A percentile compares a stretch with the other conserved stretches of the same genome.
These are phyloP conservation scores for Phytophthora foliorum DNA, from an alignment of 352 stramenopile species.

Conservation along the genomic window DNA sequence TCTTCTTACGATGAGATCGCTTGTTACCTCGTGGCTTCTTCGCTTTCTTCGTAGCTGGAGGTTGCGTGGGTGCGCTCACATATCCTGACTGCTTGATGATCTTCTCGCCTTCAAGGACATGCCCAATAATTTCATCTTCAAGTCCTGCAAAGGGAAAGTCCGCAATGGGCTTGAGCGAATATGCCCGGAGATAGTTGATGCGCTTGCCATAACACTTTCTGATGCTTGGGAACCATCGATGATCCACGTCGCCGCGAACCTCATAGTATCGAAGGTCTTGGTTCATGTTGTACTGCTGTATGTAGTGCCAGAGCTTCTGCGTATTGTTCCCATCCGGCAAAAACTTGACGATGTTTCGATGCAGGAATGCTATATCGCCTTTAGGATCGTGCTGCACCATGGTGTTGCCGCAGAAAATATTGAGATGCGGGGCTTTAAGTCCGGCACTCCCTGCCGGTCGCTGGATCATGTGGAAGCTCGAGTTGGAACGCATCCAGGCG, in stretches of 20 bases:
- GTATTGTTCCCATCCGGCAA: slow-evolving; percentile 43
- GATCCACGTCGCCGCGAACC: slow-evolving; percentile 63
- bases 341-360: slow-evolving; percentile 75
- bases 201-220: slow-evolving; percentile 68
- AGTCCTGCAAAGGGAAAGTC: slow-evolving; percentile 69
- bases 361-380: slow-evolving; percentile 62
- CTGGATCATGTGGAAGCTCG: slow-evolving; percentile 72
- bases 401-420: slow-evolving; percentile 75
- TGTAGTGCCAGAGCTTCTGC: slow-evolving; percentile 51
- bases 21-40: slow-evolving; percentile 3
- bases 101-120: slow-evolving; percentile 49
- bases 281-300: slow-evolving; percentile 61
- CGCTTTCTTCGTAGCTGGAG: slow-evolving; percentile 15
- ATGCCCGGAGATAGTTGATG: slow-evolving; percentile 57
- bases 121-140: slow-evolving; percentile 55
- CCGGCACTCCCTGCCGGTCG: slow-evolving; percentile 58
- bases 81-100: slow-evolving; percentile 36
- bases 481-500: slow-evolving; percentile 81
- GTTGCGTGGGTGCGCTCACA: slow-evolving; percentile 9
- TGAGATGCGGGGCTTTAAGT: slow-evolving; percentile 41
- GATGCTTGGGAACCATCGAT: slow-evolving; percentile 65
- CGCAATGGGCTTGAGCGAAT: slow-evolving; percentile 60
- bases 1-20: neutral
- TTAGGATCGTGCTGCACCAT: slow-evolving; percentile 75
- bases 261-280: slow-evolving; percentile 55